Base-by-base conservation (phyloP, 768 basidiomycete species). In the Melanogaster broomeanus region DNA sequence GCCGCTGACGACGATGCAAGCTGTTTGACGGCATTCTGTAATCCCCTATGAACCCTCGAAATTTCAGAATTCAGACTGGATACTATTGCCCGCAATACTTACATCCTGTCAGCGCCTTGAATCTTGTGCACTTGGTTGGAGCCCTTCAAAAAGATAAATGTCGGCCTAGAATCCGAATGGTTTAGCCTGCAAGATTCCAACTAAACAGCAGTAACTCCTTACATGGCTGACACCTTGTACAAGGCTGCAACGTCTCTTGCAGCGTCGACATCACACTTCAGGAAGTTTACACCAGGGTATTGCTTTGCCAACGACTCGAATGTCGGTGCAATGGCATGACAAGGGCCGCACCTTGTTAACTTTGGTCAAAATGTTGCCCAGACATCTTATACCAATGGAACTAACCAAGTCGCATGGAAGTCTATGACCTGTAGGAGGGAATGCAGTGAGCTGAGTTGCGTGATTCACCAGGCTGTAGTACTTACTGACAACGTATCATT, bases 341-440 rank as follows among this genome's bases (percentile, higher is more conserved):
- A 93, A 31, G 91, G 91, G 2, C 87, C 85, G 77, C 90, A 93
- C 91, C 90, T 91, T 57, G 53, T 35, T 34, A 40, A 41, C 15
- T 50, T 43, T 7, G 38, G 27, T 51, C 40, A 64, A 53, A 49
- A 43, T n/a, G 2, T 30, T 37, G n/a, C n/a, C n/a, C 45, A 42
- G 51, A 22, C 18, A 48, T 18, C n/a, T 41, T 21, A 47, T 22
- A 42, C 24, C 13, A 44, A 54, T 31, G 51, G 6, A 37, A 58
- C 71, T 57, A 57, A 89, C 90, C 90, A 93, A 54, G 84, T 80
- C 49, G 90, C 90, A 66, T 91, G 88, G 62, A 93, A 93, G 70
- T 93, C 90, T 53, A 93, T 89, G 52, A 93, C 85, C 88, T 90
- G 42, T 21, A 48, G 27, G 27, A 19, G 37, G 38, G 34, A 55